phyloP scores from a whole-genome alignment of 2,329 filamentous ascomycete species.

The Plectosphaerella cucumerina region DNA sequence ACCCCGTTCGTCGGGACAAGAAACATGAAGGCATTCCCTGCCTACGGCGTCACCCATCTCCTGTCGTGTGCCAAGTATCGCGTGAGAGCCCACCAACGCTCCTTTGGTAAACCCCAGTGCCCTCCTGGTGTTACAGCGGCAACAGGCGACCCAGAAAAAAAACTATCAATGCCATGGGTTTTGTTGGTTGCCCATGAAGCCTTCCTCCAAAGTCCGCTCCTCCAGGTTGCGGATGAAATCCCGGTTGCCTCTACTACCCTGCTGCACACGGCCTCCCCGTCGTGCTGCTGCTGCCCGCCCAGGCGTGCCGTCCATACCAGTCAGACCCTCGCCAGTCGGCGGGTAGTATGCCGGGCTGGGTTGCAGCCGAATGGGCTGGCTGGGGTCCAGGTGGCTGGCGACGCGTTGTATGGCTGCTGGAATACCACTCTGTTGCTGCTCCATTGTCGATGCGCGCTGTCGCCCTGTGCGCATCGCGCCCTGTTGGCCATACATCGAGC shows the following conservation, averaged over 20 bases:
- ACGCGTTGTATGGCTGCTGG: slow-evolving; percentile 90
- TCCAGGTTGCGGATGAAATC: slow-evolving; percentile 95
- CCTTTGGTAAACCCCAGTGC: too few relatives aligned
- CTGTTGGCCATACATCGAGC: slow-evolving; percentile 60
- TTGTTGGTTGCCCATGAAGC: slow-evolving; percentile 68
- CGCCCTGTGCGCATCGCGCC: slow-evolving; percentile 63
- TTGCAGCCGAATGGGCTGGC: slow-evolving; percentile 86
- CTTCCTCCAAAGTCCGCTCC: slow-evolving; percentile 89
- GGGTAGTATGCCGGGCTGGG: slow-evolving; percentile 97
- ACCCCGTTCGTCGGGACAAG: too few relatives aligned
- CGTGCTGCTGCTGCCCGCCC: slow-evolving; percentile 52
- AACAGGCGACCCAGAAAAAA: neutral
- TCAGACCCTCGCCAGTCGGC: slow-evolving; percentile 79
- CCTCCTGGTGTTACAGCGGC: too few relatives aligned
- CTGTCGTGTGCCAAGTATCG: too few relatives aligned
- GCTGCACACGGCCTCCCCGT: slow-evolving; percentile 15
- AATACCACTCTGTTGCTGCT: slow-evolving; percentile 89
- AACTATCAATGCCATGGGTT: slow-evolving; percentile 62
- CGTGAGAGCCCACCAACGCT: too few relatives aligned
- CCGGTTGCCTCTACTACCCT: slow-evolving; percentile 58
- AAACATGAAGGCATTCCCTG: too few relatives aligned
- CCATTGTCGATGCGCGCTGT: slow-evolving; percentile 93
- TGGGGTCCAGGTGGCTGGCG: slow-evolving; percentile 92
- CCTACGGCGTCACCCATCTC: too few relatives aligned
- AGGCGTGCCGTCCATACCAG: slow-evolving; percentile 55